Evolutionary conservation across 176 grass and related monocot genomes (phyloP), one percentile per base, ranked within the genome.

Genomic region (Neostapfia colusana): DNA sequence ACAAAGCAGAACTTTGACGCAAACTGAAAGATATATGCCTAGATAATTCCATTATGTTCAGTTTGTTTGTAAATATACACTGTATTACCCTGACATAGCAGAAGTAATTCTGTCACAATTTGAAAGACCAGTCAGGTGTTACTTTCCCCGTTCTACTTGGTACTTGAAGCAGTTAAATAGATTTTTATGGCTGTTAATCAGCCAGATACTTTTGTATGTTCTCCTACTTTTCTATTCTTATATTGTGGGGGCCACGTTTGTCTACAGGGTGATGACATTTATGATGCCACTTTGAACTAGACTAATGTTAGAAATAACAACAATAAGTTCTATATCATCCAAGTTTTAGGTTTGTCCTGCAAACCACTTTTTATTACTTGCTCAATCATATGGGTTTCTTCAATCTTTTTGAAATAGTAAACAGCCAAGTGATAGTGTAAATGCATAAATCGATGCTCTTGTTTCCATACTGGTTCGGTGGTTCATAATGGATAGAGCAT

Each of bases 271-370:
- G 82, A 93, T 59, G 91, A 97, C 49, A 88, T 97, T 27, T 97
- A 91, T 89, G 91, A 91, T 84, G 94, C 91, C 26, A 93, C 84
- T 38, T 57, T 97, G 86, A 97, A 93, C 84, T 91, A 97, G 82
- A 97, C 94, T 64, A 93, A 91, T 77, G 84, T 97, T 78, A 82
- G 86, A 69, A 50, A 79, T 48, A 97, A 97, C 81, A 97, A 97
- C 43, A 97, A 97, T 79, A 97, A 97, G 76, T 97, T 91, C 41
- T 97, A 86, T 81, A 79, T 91, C 54, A 89, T 97, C 74, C 94
- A 93, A 88, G 88, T 81, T 85, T 86, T 97, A 93, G 94, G 94
- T 97, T 67, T 87, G 81, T 81, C 44, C 59, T 70, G 66, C 64
- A 72, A 76, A 65, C 79, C 69, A 61, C 27, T 79, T n/a, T 67